A percentile compares a stretch with the other conserved stretches of the same genome.
These are phyloP conservation scores for Coemansia sp. DNA, from an alignment of 192 early-diverging fungal genomes.

Conservation along the genomic window DNA sequence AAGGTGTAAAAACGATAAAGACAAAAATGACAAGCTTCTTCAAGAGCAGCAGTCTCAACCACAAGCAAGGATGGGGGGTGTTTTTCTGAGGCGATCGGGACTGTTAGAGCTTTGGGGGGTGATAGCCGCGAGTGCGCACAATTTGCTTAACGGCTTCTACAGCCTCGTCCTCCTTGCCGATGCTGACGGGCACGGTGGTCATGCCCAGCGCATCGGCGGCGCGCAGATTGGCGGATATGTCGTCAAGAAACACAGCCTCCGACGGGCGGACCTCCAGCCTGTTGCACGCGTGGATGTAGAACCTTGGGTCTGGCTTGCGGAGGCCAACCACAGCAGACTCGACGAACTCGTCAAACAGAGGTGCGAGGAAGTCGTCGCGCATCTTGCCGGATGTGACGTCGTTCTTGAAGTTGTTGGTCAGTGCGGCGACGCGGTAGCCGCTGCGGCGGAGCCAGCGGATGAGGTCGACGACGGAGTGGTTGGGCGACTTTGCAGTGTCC, in stretches of 20 bases:
- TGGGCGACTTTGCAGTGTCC: conserved; percentile 24
- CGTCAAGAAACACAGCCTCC: conserved; percentile 80
- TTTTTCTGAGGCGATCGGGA: not conserved
- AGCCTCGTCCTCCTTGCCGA: conserved; percentile 34
- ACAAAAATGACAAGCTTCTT: too few relatives aligned
- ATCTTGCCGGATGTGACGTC: conserved; percentile 16
- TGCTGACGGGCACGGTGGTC: conserved; percentile 62
- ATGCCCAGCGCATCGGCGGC: conserved; percentile 72
- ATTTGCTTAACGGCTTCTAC: conserved; percentile 26
- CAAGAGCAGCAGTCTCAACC: too few relatives aligned
- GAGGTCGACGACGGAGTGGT: conserved; percentile 26
- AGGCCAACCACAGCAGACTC: conserved; percentile 75
- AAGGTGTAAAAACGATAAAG: too few relatives aligned
- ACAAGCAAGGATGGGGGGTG: too few relatives aligned
- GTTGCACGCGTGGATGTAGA: conserved; percentile 75
- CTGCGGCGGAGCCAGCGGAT: conserved; percentile 38
- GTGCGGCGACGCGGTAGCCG: conserved; percentile 70
- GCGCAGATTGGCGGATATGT: conserved; percentile 76
- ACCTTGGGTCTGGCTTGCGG: conserved; percentile 78
- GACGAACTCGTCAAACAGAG: conserved; percentile 71
- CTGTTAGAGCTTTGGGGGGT: conserved; percentile 11
- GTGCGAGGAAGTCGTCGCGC: conserved; percentile 32
- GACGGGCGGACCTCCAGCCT: conserved; percentile 63
- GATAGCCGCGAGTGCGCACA: conserved; percentile 15
- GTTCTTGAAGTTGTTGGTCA: conserved; percentile 82